Percentiles rank a stretch among this genome's conserved stretches.
These are phyloP conservation scores for Penicillium subrubescens DNA, from an alignment of 495 filamentous ascomycete species.

Conservation along the genomic window DNA sequence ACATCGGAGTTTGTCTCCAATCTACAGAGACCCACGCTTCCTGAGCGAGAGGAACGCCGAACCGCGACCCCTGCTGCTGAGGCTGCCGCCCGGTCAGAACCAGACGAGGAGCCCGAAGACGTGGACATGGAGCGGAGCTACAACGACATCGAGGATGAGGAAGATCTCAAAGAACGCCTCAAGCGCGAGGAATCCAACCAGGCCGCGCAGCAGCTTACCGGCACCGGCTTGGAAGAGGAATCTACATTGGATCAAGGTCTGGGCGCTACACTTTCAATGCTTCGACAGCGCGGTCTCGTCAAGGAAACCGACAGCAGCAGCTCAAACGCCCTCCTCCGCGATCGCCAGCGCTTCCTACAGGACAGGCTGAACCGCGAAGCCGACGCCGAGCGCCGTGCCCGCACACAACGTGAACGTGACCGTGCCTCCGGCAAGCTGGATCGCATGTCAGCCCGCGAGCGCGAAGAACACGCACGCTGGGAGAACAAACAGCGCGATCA, in stretches of 20 bases:
- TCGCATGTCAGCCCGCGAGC: conserved; percentile 82
- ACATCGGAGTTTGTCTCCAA: conserved; percentile 93
- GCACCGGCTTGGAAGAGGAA: conserved; percentile 84
- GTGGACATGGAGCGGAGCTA: conserved; percentile 64
- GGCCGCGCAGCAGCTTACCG: conserved; percentile 54
- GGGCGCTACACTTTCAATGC: conserved; percentile 77
- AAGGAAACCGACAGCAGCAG: conserved; percentile 62
- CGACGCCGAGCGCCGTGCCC: conserved; percentile 75
- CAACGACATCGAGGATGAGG: conserved; percentile 57
- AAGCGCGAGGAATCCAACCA: conserved; percentile 53
- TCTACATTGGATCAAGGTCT: conserved; percentile 74
- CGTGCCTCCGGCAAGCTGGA: conserved; percentile 79
- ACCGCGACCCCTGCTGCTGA: conserved; percentile 46
- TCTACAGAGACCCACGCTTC: conserved; percentile 67
- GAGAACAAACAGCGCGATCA: conserved; percentile 88
- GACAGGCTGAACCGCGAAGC: conserved; percentile 74
- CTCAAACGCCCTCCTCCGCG: conserved; percentile 68
- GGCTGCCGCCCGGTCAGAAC: conserved; percentile 50
- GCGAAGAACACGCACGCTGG: conserved; percentile 83
- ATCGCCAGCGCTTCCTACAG: conserved; percentile 77
- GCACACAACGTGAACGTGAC: conserved; percentile 84
- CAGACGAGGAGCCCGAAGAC: conserved; percentile 54
- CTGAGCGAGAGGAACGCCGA: conserved; percentile 57
- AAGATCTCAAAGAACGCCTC: conserved; percentile 50
- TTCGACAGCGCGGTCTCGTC: conserved; percentile 81